Conservation (phyloP, 208 protist genomes). For the Blechomonas ayalai region DNA sequence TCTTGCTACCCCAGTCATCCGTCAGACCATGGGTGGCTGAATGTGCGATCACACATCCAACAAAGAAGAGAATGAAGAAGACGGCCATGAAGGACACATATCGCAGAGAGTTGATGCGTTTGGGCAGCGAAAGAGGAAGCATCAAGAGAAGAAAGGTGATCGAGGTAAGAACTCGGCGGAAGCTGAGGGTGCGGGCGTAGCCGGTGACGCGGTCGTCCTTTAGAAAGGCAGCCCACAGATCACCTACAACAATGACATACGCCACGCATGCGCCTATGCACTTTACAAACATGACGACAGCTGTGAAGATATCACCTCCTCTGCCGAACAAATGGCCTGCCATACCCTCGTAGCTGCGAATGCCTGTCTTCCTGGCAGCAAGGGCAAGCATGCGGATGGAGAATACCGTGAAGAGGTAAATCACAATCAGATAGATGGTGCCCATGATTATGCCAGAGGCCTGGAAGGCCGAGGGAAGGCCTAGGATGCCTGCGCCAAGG, state of each 20-base stretch:
- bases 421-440: constrained; percentile 48
- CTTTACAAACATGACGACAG: constrained; percentile 62
- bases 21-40: constrained; percentile 10
- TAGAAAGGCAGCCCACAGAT: constrained; percentile 44
- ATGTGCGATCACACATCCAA: constrained; percentile 52
- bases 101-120: constrained; percentile 70
- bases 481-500: constrained; percentile 63
- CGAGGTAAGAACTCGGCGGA: constrained; percentile 28
- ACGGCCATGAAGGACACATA: constrained; percentile 65
- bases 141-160: constrained; percentile 54
- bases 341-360: constrained; percentile 58
- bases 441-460: constrained; percentile 49
- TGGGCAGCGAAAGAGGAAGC: constrained; percentile 62
- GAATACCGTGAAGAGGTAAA: constrained; percentile 62
- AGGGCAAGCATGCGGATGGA: constrained; percentile 47
- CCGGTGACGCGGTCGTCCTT: constrained; percentile 19
- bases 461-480: constrained; percentile 51
- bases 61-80: constrained; percentile 60
- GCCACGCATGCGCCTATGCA: constrained; percentile 71
- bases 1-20: constrained; percentile 13
- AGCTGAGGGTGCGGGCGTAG: constrained; percentile 16
- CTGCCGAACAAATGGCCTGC: constrained; percentile 36
- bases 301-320: constrained; percentile 45
- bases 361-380: constrained; percentile 35
- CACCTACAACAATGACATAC: constrained; percentile 58